These are phyloP conservation scores for Pseudocercospora fijiensis DNA, from an alignment of 2,329 filamentous ascomycete genomes.

Conservation along the genomic window DNA sequence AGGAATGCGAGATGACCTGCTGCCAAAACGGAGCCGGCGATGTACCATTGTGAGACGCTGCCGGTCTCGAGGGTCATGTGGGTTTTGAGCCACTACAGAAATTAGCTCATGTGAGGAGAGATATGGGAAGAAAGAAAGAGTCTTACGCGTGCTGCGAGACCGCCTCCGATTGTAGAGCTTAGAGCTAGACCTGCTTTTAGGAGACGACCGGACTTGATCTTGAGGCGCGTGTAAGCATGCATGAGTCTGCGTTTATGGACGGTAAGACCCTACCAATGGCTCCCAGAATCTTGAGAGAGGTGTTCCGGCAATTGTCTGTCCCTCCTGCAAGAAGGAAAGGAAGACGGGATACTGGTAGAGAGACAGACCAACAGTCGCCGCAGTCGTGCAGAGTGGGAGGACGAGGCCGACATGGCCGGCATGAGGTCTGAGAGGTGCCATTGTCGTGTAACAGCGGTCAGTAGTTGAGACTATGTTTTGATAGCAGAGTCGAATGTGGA, in stretches of 20 bases:
- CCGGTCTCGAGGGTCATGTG: slow-evolving; percentile 21
- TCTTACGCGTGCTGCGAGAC: slow-evolving; percentile 21
- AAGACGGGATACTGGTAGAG: slow-evolving; percentile 35
- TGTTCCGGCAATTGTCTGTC: slow-evolving; percentile 26
- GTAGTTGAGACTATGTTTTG: background rate
- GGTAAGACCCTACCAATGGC: slow-evolving; percentile 17
- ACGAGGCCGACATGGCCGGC: slow-evolving; percentile 33
- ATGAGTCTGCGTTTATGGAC: background rate
- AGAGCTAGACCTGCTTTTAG: slow-evolving; percentile 26
- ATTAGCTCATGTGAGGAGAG: background rate
- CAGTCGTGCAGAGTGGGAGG: slow-evolving; percentile 34
- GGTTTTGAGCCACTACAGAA: background rate
- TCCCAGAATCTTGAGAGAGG: slow-evolving; percentile 33
- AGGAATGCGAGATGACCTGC: slow-evolving; percentile 31
- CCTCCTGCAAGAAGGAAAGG: slow-evolving; percentile 26
- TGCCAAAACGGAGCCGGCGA: slow-evolving; percentile 31
- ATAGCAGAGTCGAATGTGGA: slow-evolving; percentile 2
- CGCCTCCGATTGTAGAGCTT: slow-evolving; percentile 25
- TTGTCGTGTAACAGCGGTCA: slow-evolving; percentile 8
- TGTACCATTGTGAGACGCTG: slow-evolving; percentile 32
- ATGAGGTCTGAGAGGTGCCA: slow-evolving; percentile 31
- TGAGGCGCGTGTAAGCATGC: background rate
- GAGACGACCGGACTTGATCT: slow-evolving; percentile 27
- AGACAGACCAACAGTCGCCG: slow-evolving; percentile 35
- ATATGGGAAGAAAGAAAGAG: background rate